Evolutionary conservation across 441 rosid species (phyloP), one percentile per base, ranked within the genome.

Genomic region (Erodium moschatum): DNA sequence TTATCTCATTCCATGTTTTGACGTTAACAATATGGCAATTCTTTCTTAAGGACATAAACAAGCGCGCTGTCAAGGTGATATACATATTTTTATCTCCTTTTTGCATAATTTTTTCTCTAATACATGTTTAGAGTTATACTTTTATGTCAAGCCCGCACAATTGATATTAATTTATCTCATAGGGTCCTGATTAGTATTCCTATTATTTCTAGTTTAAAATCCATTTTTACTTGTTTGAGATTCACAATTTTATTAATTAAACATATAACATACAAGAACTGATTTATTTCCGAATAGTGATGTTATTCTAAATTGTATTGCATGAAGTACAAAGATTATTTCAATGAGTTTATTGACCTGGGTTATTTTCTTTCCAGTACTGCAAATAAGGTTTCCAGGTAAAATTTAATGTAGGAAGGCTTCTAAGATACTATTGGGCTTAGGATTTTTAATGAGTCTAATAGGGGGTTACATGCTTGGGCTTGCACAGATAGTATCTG

Each of bases 11-110:
- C 77, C 85, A 91, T 68, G 86, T 91, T 69, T 78, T 89, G 74
- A 85, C 85, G 86, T 81, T 94, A 78, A 69, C 92, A 77, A 70
- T 90, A 65, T 91, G 92, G 89, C 97, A 81, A 74, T 65, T 88
- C 27, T 86, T 83, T 79, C 80, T 88, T 70, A 80, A 72, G 46
- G 99, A 94, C 83, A 82, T 78, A 44, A 88, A 84, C 73, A 84
- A 79, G 70, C 89, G 95, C 42, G 99, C 99, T 29, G 74, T 83
- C 75, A 87, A 81, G 97, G 99, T 89, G 84, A 52, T 12, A 42
- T 64, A 16, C 24, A 2, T 11, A 48, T 63, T 48, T 46, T 29
- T 60, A 12, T 64, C 38, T 64, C n/a, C 10, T 29, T 31, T 5
- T 63, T 24, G 15, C 54, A 48, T 12, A 3, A 12, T 48, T 48